Conservation (phyloP, 768 basidiomycete genomes). For the Fistulinella prunicolor region DNA sequence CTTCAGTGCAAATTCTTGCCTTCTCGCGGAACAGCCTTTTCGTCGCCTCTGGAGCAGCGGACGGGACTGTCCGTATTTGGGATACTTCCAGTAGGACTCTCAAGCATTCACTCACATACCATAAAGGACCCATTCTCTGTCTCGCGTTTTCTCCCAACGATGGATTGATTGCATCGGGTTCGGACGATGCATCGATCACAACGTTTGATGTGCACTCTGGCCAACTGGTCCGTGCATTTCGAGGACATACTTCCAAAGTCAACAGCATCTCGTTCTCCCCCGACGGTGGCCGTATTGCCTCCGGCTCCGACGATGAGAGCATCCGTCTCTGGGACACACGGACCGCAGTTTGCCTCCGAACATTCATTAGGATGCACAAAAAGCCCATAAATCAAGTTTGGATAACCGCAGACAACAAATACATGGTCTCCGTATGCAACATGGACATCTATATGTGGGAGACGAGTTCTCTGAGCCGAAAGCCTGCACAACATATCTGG, state of each 20-base stretch:
- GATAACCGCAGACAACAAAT: constrained; percentile 15
- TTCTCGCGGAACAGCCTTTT: constrained; percentile 10
- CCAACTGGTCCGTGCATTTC: constrained; percentile 6
- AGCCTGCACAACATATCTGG: constrained; percentile 14
- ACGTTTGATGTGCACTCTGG: constrained; percentile 14
- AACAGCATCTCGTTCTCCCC: constrained; percentile 22
- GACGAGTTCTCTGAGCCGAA: constrained; percentile 2
- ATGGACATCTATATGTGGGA: constrained; percentile 15
- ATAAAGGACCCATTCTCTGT: constrained; percentile 12
- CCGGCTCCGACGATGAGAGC: constrained; percentile 20
- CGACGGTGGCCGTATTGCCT: constrained; percentile 16
- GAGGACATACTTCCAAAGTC: constrained; percentile 18
- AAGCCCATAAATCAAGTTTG: constrained; percentile 16
- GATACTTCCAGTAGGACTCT: constrained; percentile 3
- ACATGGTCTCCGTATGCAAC: constrained; percentile 13
- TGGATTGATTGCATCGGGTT: constrained; percentile 14
- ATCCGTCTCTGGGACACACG: constrained; percentile 25
- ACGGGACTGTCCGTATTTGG: constrained; percentile 18
- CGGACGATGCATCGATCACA: constrained; percentile 11
- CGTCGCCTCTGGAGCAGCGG: constrained; percentile 15
- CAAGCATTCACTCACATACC: constrained; percentile 11
- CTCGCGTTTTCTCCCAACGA: constrained; percentile 21
- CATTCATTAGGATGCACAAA: constrained; percentile 11
- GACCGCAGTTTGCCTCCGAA: constrained; percentile 17
- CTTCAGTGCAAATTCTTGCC: constrained; percentile 7